Evolutionary conservation across 148 eudicot genomes (phyloP).

Genomic region (Vaccinium vitisidaea): DNA sequence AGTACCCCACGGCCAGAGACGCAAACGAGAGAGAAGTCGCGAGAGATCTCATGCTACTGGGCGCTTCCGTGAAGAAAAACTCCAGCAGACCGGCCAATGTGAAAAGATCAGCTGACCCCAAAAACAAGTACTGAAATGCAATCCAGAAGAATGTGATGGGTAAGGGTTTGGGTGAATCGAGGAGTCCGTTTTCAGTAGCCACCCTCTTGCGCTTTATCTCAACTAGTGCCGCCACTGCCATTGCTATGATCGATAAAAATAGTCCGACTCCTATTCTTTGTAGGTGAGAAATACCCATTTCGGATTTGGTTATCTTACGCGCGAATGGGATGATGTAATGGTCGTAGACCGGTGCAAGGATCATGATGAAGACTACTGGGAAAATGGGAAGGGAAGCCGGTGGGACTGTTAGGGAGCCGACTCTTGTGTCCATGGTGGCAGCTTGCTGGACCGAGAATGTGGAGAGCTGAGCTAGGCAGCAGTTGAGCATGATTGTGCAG

Average conservation of each 20-base stretch:
- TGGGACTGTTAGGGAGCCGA: slow-evolving; percentile 64
- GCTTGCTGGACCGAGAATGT: slow-evolving; percentile 94
- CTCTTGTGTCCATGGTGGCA: slow-evolving; percentile 66
- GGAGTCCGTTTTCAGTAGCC: slow-evolving; percentile 22
- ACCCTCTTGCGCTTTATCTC: slow-evolving; percentile 59
- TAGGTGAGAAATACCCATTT: slow-evolving; percentile 70
- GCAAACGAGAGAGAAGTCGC: slow-evolving; percentile 77
- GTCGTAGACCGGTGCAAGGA: slow-evolving; percentile 69
- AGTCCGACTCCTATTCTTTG: slow-evolving; percentile 72
- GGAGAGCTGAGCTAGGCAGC: slow-evolving; percentile 81
- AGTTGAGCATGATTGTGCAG: slow-evolving; percentile 67
- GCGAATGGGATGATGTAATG: slow-evolving; percentile 66
- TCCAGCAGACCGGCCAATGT: slow-evolving; percentile 71
- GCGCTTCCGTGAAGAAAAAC: slow-evolving; percentile 81
- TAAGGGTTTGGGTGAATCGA: slow-evolving; percentile 36
- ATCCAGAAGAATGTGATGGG: slow-evolving; percentile 70
- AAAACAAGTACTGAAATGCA: slow-evolving; percentile 60
- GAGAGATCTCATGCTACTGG: slow-evolving; percentile 58
- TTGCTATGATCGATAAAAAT: slow-evolving; percentile 53
- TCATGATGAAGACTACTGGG: slow-evolving; percentile 65
- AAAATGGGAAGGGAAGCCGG: slow-evolving; percentile 85
- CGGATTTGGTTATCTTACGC: slow-evolving; percentile 55
- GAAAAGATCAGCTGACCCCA: slow-evolving; percentile 79
- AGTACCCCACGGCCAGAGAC: slow-evolving; percentile 67
- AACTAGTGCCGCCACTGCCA: slow-evolving; percentile 69